phyloP scores from a whole-genome alignment of 768 basidiomycete genomes.

The Lentinula lateritia region DNA sequence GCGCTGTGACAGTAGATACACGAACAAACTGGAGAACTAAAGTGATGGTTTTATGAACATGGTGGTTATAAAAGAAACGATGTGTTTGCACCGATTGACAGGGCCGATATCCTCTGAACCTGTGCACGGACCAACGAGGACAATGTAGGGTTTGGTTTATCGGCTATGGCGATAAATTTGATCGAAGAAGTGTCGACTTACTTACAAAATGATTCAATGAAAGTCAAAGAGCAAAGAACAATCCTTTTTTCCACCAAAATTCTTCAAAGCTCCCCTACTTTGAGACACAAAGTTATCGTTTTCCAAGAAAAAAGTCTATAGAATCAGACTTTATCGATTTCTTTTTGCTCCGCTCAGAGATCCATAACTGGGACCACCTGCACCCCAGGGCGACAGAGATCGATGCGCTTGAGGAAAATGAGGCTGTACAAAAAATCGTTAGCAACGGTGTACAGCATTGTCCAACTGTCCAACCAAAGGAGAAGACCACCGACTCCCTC shows the following conservation, averaged over 20 bases:
- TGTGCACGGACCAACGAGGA: constrained; percentile 1
- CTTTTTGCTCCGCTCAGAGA: not conserved
- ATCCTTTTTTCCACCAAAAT: not conserved
- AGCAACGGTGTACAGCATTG: not conserved
- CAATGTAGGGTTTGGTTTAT: not conserved
- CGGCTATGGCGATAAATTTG: not conserved
- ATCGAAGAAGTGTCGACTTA: not conserved
- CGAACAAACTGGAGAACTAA: not conserved
- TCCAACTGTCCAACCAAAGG: not conserved
- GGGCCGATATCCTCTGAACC: not conserved
- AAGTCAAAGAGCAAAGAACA: not conserved
- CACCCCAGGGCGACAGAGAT: not conserved
- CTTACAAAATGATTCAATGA: not conserved
- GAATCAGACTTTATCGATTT: not conserved
- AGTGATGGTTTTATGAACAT: not conserved
- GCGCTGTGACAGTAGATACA: constrained; percentile 39
- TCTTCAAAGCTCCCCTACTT: not conserved
- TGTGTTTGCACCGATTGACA: constrained; percentile 3
- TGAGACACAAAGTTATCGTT: not conserved
- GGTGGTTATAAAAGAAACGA: constrained; percentile 3
- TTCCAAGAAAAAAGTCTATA: not conserved
- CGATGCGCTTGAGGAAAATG: not conserved
- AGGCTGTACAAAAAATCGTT: not conserved
- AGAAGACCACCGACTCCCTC: not conserved
- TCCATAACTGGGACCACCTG: not conserved